These are phyloP conservation scores for Punctularia strigosozonata DNA, from an alignment of 768 basidiomycete species.

Conservation along the genomic window DNA sequence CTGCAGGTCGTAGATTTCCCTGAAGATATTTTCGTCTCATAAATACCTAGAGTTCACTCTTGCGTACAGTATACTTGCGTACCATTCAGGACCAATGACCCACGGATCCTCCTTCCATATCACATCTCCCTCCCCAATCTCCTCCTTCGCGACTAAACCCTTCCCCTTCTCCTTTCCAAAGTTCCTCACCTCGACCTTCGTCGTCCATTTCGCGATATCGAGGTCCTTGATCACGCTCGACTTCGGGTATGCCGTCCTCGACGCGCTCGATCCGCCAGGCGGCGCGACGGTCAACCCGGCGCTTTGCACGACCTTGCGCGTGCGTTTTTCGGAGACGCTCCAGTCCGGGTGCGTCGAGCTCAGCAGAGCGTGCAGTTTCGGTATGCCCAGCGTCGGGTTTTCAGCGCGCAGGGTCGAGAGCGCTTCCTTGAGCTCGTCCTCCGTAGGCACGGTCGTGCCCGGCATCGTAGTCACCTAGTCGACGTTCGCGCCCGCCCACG, in stretches of 20 bases:
- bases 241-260: slow-evolving; percentile 32
- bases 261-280: too few relatives aligned
- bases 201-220: slow-evolving; percentile 49
- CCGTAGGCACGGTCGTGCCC: slow-evolving; percentile 34
- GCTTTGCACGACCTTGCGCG: slow-evolving; percentile 56
- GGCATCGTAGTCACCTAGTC: too few relatives aligned
- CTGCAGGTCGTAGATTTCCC: slow-evolving; percentile 73
- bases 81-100: slow-evolving; percentile 75
- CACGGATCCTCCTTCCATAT: slow-evolving; percentile 85
- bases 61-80: slow-evolving; percentile 11
- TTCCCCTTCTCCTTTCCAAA: slow-evolving; percentile 71
- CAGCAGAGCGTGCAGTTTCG: slow-evolving; percentile 58
- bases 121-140: slow-evolving; percentile 58
- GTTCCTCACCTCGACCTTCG: slow-evolving; percentile 52
- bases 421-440: slow-evolving; percentile 48
- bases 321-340: slow-evolving; percentile 77
- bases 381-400: slow-evolving; percentile 56
- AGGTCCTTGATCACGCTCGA: slow-evolving; percentile 54
- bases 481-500: too few relatives aligned
- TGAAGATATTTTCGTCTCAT: slow-evolving; percentile 15
- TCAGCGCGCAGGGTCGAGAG: slow-evolving; percentile 41
- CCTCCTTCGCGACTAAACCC: slow-evolving; percentile 62
- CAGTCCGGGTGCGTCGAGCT: slow-evolving; percentile 51
- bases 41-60: not conserved
- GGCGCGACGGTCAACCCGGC: slow-evolving; percentile 33